Conservation (phyloP, 257 asterid species). For the Capsicum pubescens region DNA sequence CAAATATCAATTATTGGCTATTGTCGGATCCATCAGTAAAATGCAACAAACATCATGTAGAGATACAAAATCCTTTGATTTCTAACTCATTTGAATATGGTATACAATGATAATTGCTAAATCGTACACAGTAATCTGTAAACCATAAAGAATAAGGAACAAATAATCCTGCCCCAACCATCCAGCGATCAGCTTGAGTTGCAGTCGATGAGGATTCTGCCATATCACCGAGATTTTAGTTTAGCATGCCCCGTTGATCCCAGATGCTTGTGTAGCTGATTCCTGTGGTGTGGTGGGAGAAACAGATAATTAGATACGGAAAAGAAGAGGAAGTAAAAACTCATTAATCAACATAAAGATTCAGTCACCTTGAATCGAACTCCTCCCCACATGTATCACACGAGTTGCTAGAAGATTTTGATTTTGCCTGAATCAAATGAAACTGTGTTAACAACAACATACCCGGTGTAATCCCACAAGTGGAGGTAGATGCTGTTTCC, state of each 20-base stretch:
- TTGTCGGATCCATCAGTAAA: not conserved
- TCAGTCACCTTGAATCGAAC: constrained; percentile 76
- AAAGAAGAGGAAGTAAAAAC: constrained; percentile 16
- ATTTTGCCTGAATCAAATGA: constrained; percentile 47
- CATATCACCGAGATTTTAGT: constrained; percentile 55
- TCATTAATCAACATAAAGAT: not conserved
- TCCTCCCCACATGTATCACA: constrained; percentile 88
- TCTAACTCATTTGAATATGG: not conserved
- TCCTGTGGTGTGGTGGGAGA: constrained; percentile 60
- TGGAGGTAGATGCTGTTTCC: too few relatives aligned
- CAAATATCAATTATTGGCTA: not conserved
- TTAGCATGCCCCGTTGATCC: constrained; percentile 85
- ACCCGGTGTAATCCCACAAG: too few relatives aligned
- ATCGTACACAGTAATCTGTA: not conserved
- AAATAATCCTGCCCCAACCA: not conserved
- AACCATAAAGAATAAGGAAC: constrained; percentile 20
- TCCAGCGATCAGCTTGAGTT: not conserved
- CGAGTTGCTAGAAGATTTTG: constrained; percentile 46
- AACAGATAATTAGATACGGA: constrained; percentile 26
- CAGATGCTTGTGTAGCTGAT: constrained; percentile 77
- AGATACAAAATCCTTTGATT: not conserved
- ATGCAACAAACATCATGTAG: too few relatives aligned
- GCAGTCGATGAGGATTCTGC: not conserved
- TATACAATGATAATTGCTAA: not conserved
- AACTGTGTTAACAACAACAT: not conserved